Evolutionary conservation across 306 rosid species (phyloP).

Genomic region (Citrullus colocynthis): DNA sequence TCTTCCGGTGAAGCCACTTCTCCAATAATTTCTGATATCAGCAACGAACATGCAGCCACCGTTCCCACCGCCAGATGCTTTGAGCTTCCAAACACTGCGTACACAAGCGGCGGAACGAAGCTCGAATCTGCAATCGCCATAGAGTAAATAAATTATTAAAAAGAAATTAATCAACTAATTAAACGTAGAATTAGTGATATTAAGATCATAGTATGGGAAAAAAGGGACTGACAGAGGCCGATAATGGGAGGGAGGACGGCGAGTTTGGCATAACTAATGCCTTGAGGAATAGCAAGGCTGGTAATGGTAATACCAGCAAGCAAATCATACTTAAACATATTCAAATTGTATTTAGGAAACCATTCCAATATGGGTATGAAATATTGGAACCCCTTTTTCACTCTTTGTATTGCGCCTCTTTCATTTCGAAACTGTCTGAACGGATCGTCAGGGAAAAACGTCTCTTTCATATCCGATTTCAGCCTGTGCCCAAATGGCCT

Average conservation of each 20-base stretch:
- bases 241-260: conserved; percentile 52
- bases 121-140: conserved; percentile 33
- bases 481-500: conserved; percentile 23
- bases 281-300: conserved; percentile 95
- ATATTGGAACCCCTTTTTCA: conserved; percentile 30
- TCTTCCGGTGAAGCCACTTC: conserved; percentile 16
- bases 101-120: conserved; percentile 67
- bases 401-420: neutral
- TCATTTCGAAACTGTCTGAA: conserved; percentile 32
- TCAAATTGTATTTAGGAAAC: conserved; percentile 42
- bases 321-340: conserved; percentile 30
- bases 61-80: conserved; percentile 88
- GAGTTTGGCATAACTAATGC: conserved; percentile 79
- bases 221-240: conserved; percentile 53
- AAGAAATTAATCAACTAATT: too few relatives aligned
- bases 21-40: conserved; percentile 28
- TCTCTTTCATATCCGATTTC: conserved; percentile 22
- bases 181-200: too few relatives aligned
- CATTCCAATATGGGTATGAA: conserved; percentile 58
- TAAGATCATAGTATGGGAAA: too few relatives aligned
- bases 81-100: conserved; percentile 65
- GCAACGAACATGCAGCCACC: conserved; percentile 65
- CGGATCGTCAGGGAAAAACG: conserved; percentile 33
- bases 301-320: conserved; percentile 75
- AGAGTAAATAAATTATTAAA: neutral